Base-by-base conservation (phyloP, 176 grass and related monocot species). In the Zoysia japonica region DNA sequence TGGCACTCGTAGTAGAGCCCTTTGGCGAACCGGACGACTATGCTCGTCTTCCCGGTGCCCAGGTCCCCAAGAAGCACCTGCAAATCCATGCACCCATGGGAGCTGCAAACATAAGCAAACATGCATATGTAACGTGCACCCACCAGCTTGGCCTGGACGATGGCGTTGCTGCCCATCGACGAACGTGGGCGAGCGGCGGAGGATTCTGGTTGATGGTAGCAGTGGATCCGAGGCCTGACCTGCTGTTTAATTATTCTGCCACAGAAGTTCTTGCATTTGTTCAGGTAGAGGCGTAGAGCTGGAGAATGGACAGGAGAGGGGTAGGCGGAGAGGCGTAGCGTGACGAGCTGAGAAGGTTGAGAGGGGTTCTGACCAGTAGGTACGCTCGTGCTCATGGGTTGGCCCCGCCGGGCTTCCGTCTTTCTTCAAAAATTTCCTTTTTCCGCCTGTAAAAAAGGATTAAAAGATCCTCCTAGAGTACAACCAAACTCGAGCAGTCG, bases 111-210 rank as follows among this genome's bases (percentile, higher is more conserved):
- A 28, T 28, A 28, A 28, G 4, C 15, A 16, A 16, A 78, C 82
- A 61, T 87, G 61, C 19, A 62, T 64, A 4, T 39, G 28, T 55
- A 0, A 3, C 12, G 1, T 55, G 37, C 71, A 90, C 88, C 85
- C 78, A 97, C 93, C 93, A 97, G 90, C 86, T 93, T 97, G 85
- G 88, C 93, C 89, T 93, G 90, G 45, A 93, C 51, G 70, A 90
- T 64, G 61, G 67, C 80, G 2, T 43, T 72, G 83, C 76, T 87
- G n/a, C 68, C 78, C 83, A 85, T 87, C 41, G 45, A 74, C 2
- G 53, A 42, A 4, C 9, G 38, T 8, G 52, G 17, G 12, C 1
- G 13, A 5, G 7, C 9, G 11, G 47, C 20, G 5, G 67, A 70
- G 6, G 35, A 16, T 44, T 61, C 57, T 61, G 57, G 57, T 61